Percentiles rank a stretch among this genome's conserved stretches.
These are phyloP conservation scores for Sordariomycetes sp. DNA, from an alignment of 2,329 filamentous ascomycete genomes.

Conservation along the genomic window DNA sequence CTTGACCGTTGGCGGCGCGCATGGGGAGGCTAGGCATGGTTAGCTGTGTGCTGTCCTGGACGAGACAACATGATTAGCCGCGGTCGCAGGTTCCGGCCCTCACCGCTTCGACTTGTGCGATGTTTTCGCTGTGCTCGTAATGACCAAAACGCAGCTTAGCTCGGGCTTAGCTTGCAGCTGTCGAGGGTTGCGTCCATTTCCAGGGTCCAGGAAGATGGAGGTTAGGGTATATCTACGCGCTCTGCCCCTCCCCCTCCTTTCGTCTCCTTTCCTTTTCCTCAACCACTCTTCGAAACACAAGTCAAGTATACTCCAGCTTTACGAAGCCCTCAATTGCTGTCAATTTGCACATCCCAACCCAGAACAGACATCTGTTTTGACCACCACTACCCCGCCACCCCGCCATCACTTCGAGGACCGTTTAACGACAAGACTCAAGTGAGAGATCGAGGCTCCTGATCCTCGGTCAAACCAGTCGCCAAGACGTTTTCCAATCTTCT, in stretches of 20 bases:
- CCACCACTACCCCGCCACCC: constrained; percentile 2
- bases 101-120: neutral
- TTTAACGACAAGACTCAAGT: neutral
- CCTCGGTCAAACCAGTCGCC: constrained; percentile 57
- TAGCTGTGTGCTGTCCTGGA: neutral
- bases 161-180: neutral
- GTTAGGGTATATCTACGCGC: neutral
- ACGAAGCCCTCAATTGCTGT: neutral
- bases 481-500: constrained; percentile 99
- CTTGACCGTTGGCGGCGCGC: too few species aligned
- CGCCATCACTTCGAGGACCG: constrained; percentile 2
- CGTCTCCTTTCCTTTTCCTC: neutral
- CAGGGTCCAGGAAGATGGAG: neutral
- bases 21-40: too few species aligned
- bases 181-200: neutral
- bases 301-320: neutral
- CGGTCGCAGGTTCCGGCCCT: neutral
- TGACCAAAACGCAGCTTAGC: neutral
- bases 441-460: constrained; percentile 38
- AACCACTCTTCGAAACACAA: neutral
- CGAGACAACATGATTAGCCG: neutral
- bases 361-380: neutral
- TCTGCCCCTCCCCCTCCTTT: neutral
- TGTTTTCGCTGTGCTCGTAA: neutral
- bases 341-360: neutral